Conservation (phyloP, 1,284 basidiomycete genomes). For the Apiotrichum domesticum region DNA sequence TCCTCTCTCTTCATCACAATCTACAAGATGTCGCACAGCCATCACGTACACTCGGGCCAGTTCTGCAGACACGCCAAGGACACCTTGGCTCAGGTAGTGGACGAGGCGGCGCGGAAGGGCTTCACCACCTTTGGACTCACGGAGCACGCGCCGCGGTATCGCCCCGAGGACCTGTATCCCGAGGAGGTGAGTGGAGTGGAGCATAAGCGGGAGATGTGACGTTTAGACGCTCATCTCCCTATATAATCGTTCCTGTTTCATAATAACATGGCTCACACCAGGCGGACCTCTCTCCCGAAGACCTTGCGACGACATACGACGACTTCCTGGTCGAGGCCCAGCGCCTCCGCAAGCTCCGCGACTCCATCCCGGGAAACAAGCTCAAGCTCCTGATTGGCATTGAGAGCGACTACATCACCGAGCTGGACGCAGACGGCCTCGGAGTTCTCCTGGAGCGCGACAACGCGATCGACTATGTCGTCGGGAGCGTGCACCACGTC, state of each 20-base stretch:
- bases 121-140: constrained; percentile 82
- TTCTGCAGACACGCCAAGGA: constrained; percentile 84
- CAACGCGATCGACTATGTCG: constrained; percentile 73
- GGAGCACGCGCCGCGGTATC: constrained; percentile 91
- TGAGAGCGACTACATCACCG: constrained; percentile 85
- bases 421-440: constrained; percentile 56
- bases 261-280: not conserved
- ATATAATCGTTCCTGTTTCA: not conserved
- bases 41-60: constrained; percentile 94
- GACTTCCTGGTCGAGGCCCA: constrained; percentile 56
- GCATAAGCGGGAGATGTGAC: too few species aligned
- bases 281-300: constrained; percentile 39
- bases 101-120: constrained; percentile 66
- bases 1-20: not conserved
- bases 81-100: constrained; percentile 72
- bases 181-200: constrained; percentile 66
- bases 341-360: constrained; percentile 54
- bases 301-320: constrained; percentile 27
- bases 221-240: too few species aligned
- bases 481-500: constrained; percentile 92
- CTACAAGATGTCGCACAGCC: constrained; percentile 68
- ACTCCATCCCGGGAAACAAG: constrained; percentile 49
- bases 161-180: constrained; percentile 76
- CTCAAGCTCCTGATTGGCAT: constrained; percentile 81
- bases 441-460: constrained; percentile 50